Conservation (phyloP, 2,329 filamentous ascomycete species). For the Capronia epimyces region DNA sequence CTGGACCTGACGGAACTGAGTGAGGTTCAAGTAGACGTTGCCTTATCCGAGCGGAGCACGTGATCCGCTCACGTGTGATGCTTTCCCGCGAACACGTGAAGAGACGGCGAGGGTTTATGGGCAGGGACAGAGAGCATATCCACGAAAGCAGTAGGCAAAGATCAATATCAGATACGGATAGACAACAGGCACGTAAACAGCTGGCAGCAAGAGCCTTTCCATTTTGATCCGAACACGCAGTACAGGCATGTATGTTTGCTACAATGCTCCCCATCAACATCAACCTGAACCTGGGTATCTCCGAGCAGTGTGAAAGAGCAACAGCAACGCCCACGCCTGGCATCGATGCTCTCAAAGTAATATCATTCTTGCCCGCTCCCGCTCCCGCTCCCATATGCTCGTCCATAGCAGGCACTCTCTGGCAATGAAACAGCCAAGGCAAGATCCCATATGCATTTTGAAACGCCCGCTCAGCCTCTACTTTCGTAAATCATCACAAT, state of each 20-base stretch:
- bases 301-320: background rate
- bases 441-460: slow-evolving; percentile 7
- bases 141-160: no score
- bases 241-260: no score
- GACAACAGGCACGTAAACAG: no score
- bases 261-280: no score
- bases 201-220: no score
- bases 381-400: background rate
- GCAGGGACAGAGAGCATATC: no score
- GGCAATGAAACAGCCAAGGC: background rate
- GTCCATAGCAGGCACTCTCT: background rate
- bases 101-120: no score
- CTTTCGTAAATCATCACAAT: slow-evolving; percentile 22
- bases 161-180: no score
- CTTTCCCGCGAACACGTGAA: background rate
- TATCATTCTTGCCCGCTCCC: background rate
- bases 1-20: no score
- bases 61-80: background rate
- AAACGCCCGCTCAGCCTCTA: slow-evolving; percentile 22
- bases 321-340: background rate
- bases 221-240: no score
- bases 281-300: background rate
- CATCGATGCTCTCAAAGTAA: background rate
- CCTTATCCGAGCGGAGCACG: background rate
- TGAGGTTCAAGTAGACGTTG: background rate